Percentiles rank a stretch among this genome's conserved stretches.
These are phyloP conservation scores for Tylopilus orsonianus DNA, from an alignment of 1,284 basidiomycete genomes.

Conservation along the genomic window DNA sequence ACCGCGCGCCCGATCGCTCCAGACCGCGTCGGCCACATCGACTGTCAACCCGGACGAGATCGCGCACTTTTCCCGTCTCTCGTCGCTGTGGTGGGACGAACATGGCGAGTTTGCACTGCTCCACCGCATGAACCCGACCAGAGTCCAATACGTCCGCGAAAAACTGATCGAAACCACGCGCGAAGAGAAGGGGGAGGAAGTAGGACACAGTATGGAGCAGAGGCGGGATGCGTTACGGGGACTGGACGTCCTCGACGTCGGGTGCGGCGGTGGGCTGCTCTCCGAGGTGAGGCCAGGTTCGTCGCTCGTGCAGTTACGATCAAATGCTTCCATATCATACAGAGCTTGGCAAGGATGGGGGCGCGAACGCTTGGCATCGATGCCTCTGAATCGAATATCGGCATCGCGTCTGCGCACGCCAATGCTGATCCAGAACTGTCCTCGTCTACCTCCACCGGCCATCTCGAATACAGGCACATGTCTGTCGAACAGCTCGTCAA, in stretches of 20 bases:
- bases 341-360: conserved; percentile 88
- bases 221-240: conserved; percentile 51
- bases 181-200: conserved; percentile 49
- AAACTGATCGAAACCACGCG: conserved; percentile 65
- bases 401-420: conserved; percentile 84
- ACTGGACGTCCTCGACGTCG: conserved; percentile 79
- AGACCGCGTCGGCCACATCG: conserved; percentile 23
- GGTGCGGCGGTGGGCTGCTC: conserved; percentile 93
- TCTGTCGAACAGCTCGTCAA: conserved; percentile 75
- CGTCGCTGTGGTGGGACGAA: conserved; percentile 97
- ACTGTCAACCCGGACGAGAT: conserved; percentile 83
- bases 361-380: conserved; percentile 88
- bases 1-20: conserved; percentile 19
- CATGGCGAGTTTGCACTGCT: conserved; percentile 87
- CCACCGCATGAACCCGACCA: conserved; percentile 94
- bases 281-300: conserved; percentile 67
- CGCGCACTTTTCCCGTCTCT: conserved; percentile 89
- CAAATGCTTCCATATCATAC: background rate
- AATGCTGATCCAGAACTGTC: conserved; percentile 68
- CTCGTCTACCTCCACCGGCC: conserved; percentile 12
- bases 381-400: conserved; percentile 85
- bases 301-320: background rate
- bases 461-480: conserved; percentile 70
- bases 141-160: conserved; percentile 83
- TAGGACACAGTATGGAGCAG: conserved; percentile 30